Evolutionary conservation across 257 asterid species (phyloP).

Genomic region (Catharanthus roseus): DNA sequence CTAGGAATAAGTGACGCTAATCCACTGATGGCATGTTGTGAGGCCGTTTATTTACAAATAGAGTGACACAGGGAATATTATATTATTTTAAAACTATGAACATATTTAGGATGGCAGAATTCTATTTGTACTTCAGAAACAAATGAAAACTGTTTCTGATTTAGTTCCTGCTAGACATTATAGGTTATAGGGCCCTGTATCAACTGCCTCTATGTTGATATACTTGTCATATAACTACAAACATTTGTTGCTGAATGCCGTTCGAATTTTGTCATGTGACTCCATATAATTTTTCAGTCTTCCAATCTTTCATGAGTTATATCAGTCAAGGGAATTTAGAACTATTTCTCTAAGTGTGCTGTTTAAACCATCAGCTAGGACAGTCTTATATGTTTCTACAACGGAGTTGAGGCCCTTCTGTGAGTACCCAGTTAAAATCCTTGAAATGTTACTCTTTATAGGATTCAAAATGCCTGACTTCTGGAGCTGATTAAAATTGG

Average conservation of each 20-base stretch:
- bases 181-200: neutral
- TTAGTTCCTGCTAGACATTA: neutral
- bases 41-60: too few relatives aligned
- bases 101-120: too few relatives aligned
- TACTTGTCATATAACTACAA: neutral
- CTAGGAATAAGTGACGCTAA: too few relatives aligned
- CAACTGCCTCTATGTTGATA: neutral
- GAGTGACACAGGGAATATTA: too few relatives aligned
- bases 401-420: neutral
- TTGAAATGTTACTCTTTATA: neutral
- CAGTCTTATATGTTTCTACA: neutral
- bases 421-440: neutral
- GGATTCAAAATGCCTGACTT: neutral
- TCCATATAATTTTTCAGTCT: neutral
- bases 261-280: neutral
- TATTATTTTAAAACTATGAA: too few relatives aligned
- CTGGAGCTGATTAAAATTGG: neutral
- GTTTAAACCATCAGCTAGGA: neutral
- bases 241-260: neutral
- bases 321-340: neutral
- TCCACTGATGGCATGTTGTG: too few relatives aligned
- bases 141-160: too few relatives aligned
- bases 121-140: too few relatives aligned
- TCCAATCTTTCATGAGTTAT: neutral
- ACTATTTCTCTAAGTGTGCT: neutral